These are phyloP conservation scores for Talaromyces sp. DNA, from an alignment of 2,329 filamentous ascomycete species.

Conservation along the genomic window DNA sequence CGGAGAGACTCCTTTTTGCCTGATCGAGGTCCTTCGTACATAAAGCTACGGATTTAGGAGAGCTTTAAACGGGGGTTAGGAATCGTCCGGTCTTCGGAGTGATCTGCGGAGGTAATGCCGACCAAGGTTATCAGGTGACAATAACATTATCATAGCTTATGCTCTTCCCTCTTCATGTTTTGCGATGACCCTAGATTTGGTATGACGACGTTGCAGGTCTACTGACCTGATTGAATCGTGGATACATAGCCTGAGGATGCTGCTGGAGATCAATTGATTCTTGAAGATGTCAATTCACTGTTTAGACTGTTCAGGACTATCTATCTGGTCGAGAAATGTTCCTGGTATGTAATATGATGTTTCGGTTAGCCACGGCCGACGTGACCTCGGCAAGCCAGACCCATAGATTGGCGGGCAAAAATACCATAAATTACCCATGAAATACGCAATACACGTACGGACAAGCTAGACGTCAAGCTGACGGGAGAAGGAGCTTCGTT, in stretches of 20 bases:
- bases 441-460: background rate
- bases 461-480: conserved; percentile 10
- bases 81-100: background rate
- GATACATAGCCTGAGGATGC: background rate
- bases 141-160: background rate
- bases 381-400: background rate
- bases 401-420: background rate
- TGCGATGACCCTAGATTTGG: no score
- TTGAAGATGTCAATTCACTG: background rate
- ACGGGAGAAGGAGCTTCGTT: conserved; percentile 8
- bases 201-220: no score
- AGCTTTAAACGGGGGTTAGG: background rate
- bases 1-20: background rate
- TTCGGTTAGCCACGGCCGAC: conserved; percentile 15
- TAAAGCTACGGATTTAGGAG: background rate
- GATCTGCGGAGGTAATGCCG: background rate
- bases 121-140: background rate
- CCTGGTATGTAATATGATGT: conserved; percentile 8
- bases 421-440: background rate
- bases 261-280: background rate
- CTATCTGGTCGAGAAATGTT: background rate
- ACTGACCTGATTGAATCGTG: background rate
- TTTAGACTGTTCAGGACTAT: background rate
- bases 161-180: background rate
- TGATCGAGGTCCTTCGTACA: background rate